Evolutionary conservation across 805 yeast species (phyloP), one percentile per base, ranked within the genome.

Genomic region (Sungouiella blattae): DNA sequence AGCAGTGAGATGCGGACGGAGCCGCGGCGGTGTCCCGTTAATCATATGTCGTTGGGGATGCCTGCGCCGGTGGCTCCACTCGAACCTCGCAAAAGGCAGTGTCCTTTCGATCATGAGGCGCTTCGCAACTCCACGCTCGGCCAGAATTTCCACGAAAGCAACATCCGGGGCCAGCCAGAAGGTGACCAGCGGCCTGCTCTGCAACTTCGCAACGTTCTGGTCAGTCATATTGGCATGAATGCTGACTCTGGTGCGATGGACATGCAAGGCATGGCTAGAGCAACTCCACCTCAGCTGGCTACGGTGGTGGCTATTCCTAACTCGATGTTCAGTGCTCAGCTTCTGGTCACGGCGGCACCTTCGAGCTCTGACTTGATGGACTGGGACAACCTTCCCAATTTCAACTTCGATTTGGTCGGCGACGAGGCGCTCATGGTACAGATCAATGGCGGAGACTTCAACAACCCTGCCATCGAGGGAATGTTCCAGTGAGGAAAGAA

Each of bases 61-160:
- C n/a, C n/a, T n/a, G n/a, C n/a, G n/a, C n/a, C n/a, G n/a, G n/a
- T n/a, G n/a, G n/a, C n/a, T n/a, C n/a, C n/a, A n/a, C n/a, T n/a
- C n/a, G 26, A 20, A 16, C 37, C 35, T n/a, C n/a, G n/a, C 23
- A 51, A 52, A 21, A 46, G 59, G n/a, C 57, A 51, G 37, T 62
- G 66, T 44, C 67, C 67, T 11, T 52, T 60, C 41, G 60, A 57
- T 32, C 64, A 61, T 40, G 41, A 42, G 11, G 26, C 30, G 5
- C 28, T 37, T 21, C 18, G 30, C 6, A 22, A 20, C 8, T 12
- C 35, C 6, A 28, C 28, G 21, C n/a, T n/a, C n/a, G 35, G 39
- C 9, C 33, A 14, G 12, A 15, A 6, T 9, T 24, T 24, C 28
- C 21, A 31, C 6, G 28, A 31, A 16, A 31, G 34, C 23, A 21